Conservation (phyloP, 306 rosid species). For the Crotalaria pallida region DNA sequence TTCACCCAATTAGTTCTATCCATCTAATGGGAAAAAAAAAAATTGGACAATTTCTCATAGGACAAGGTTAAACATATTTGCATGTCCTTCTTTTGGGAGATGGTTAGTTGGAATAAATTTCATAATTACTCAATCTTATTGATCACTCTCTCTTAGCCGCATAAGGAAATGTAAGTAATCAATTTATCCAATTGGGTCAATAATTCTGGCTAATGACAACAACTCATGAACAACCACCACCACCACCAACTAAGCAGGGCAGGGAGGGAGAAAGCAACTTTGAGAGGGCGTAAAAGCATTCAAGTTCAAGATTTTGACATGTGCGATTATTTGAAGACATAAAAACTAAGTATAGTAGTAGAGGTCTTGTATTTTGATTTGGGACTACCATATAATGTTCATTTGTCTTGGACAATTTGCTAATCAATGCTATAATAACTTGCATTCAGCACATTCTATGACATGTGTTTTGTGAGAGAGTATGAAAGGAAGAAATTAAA, state of each 20-base stretch:
- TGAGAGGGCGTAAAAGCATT: background rate
- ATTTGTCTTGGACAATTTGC: background rate
- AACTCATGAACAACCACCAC: background rate
- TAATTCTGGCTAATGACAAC: conserved; percentile 2
- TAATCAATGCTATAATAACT: background rate
- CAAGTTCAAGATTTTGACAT: background rate
- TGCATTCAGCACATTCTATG: background rate
- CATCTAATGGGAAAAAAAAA: too few relatives aligned
- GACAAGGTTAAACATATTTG: too few relatives aligned
- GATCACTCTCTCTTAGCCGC: background rate
- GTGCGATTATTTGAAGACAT: background rate
- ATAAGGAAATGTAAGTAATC: background rate
- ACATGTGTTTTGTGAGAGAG: background rate
- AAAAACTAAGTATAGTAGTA: too few relatives aligned
- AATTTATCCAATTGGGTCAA: background rate
- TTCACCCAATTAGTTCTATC: too few relatives aligned
- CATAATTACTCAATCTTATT: background rate
- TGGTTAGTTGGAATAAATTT: too few relatives aligned
- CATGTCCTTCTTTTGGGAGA: too few relatives aligned
- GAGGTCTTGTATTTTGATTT: background rate
- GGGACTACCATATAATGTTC: background rate
- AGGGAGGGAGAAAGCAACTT: background rate
- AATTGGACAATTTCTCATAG: too few relatives aligned
- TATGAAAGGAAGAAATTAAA: conserved; percentile 14
- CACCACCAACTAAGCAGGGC: background rate